These are phyloP conservation scores for Lipomyces orientalis DNA, from an alignment of 805 yeast species.

Conservation along the genomic window DNA sequence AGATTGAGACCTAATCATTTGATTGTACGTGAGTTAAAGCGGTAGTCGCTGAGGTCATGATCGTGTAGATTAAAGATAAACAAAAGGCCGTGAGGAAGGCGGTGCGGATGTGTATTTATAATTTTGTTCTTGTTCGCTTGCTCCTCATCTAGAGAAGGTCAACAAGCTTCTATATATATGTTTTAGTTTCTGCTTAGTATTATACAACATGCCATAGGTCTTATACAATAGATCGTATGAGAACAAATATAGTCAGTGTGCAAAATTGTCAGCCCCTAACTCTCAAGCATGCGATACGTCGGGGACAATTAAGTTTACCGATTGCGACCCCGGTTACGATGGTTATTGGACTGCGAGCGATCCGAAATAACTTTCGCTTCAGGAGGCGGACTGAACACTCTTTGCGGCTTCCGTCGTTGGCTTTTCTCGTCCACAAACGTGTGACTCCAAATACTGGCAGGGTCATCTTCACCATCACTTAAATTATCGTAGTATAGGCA, in stretches of 20 bases:
- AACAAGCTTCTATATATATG: not conserved
- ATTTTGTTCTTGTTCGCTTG: conserved; percentile 3
- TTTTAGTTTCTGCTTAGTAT: not conserved
- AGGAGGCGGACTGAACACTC: not conserved
- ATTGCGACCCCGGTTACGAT: not conserved
- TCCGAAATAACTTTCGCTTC: not conserved
- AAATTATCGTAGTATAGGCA: conserved; percentile 37
- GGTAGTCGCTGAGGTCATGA: not conserved
- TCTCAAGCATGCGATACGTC: not conserved
- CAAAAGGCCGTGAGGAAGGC: not conserved
- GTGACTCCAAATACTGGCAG: conserved; percentile 22
- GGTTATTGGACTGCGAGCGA: not conserved
- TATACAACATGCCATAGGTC: not conserved
- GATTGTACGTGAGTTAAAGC: not conserved
- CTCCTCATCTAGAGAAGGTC: not conserved
- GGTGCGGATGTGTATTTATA: not conserved
- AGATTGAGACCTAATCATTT: not conserved
- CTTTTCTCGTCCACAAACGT: conserved; percentile 26
- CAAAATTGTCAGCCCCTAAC: not conserved
- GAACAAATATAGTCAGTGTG: not conserved
- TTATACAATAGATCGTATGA: not conserved
- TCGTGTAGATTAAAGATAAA: not conserved
- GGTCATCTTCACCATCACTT: conserved; percentile 37
- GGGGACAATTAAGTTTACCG: too few relatives aligned
- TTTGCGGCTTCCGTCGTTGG: not conserved